Conservation (phyloP, 2,329 filamentous ascomycete species). For the Neocucurbitaria cava region DNA sequence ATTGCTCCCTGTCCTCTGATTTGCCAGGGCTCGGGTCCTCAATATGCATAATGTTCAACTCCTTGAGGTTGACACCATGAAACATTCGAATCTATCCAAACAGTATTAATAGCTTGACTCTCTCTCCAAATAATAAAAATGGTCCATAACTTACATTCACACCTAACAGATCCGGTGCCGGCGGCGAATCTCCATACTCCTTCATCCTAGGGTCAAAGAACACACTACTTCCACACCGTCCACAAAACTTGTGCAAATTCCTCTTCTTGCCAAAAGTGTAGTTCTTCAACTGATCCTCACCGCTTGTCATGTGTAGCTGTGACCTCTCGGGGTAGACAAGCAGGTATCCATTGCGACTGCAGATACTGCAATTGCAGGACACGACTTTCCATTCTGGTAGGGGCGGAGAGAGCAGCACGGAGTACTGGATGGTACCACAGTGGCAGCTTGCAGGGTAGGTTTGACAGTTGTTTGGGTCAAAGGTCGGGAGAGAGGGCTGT, state of each 20-base stretch:
- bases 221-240: constrained; percentile 34
- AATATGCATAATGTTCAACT: constrained; percentile 28
- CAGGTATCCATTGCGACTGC: constrained; percentile 58
- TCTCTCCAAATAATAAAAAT: background rate
- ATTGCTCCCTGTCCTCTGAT: no score
- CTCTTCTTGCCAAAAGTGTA: constrained; percentile 35
- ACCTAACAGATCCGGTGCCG: constrained; percentile 29
- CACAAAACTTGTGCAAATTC: constrained; percentile 38
- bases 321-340: constrained; percentile 49
- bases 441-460: constrained; percentile 62
- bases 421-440: constrained; percentile 60
- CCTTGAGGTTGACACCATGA: constrained; percentile 31
- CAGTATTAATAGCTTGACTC: background rate
- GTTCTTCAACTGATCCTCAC: constrained; percentile 24
- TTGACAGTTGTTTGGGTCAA: constrained; percentile 23
- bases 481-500: constrained; percentile 16
- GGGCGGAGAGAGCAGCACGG: constrained; percentile 58
- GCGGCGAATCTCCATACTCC: constrained; percentile 24
- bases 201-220: constrained; percentile 36
- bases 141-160: constrained; percentile 29
- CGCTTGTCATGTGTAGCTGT: constrained; percentile 28
- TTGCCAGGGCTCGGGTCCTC: constrained; percentile 24
- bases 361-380: constrained; percentile 64
- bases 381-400: constrained; percentile 55
- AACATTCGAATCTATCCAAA: constrained; percentile 30